Evolutionary conservation across 2,329 filamentous ascomycete genomes (phyloP).

Genomic region (Rhynchosporium graminicola): DNA sequence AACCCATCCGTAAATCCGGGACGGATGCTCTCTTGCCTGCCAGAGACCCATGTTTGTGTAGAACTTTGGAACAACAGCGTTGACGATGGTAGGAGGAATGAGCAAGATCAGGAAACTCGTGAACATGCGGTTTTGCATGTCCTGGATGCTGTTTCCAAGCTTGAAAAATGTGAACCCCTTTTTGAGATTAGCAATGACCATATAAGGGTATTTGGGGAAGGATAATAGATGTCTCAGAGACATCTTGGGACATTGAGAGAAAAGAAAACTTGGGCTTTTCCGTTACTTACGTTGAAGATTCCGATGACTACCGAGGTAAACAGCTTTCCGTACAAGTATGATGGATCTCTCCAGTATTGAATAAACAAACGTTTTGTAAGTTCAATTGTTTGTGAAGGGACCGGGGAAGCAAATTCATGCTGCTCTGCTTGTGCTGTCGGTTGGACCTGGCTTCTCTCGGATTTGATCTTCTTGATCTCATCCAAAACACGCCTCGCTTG

Average conservation of each 20-base stretch:
- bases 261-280: no score
- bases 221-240: no score
- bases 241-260: no score
- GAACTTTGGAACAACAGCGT: conserved; percentile 76
- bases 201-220: no score
- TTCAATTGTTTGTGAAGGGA: conserved; percentile 61
- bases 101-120: conserved; percentile 66
- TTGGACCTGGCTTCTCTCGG: conserved; percentile 42
- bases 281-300: conserved; percentile 60
- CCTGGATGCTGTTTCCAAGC: conserved; percentile 62
- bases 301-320: conserved; percentile 71
- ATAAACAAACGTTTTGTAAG: conserved; percentile 70
- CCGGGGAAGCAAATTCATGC: conserved; percentile 67
- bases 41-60: conserved; percentile 71
- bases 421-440: conserved; percentile 42
- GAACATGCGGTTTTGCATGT: conserved; percentile 80
- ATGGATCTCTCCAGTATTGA: conserved; percentile 75
- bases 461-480: conserved; percentile 58
- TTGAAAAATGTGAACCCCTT: conserved; percentile 73
- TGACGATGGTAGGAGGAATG: conserved; percentile 67
- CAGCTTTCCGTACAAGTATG: conserved; percentile 75
- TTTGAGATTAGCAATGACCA: no score
- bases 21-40: conserved; percentile 72
- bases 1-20: conserved; percentile 75
- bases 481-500: conserved; percentile 59